Percentiles rank a stretch among this genome's conserved stretches.
Conservation (phyloP, 169 alveolate species). For the Eimeria mitis region DNA sequence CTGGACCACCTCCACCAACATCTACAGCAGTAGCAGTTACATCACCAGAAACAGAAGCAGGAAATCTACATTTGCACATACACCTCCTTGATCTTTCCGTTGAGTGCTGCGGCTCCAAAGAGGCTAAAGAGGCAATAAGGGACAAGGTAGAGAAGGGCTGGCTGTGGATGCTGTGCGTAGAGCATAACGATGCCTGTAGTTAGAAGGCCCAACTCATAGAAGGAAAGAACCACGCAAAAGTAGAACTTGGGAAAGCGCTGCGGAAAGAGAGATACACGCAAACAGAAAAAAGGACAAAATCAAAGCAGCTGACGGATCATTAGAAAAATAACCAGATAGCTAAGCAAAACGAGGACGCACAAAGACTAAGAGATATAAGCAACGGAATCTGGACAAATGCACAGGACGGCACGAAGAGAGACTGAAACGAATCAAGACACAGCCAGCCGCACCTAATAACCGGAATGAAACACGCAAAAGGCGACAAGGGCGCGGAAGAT, state of each 20-base stretch:
- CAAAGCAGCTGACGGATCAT: neutral
- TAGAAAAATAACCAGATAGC: neutral
- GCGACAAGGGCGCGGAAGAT: neutral
- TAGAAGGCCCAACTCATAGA: constrained; percentile 93
- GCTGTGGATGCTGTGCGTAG: constrained; percentile 89
- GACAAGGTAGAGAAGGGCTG: constrained; percentile 97
- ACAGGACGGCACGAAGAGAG: neutral
- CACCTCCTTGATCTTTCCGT: constrained; percentile 83
- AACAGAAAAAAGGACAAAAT: neutral
- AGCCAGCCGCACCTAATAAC: neutral
- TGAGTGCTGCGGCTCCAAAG: constrained; percentile 84
- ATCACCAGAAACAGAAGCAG: neutral
- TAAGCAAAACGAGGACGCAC: neutral
- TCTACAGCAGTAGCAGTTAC: neutral
- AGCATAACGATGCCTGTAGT: constrained; percentile 93
- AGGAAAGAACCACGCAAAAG: constrained; percentile 88
- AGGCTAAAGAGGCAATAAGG: constrained; percentile 92
- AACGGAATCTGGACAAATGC: neutral
- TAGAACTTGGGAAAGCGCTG: constrained; percentile 86
- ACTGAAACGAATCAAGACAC: neutral
- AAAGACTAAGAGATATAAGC: neutral
- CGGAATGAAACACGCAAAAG: neutral
- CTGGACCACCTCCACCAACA: neutral
- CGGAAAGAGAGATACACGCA: neutral
- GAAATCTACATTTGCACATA: neutral